Base-by-base conservation (phyloP, 2,329 filamentous ascomycete genomes). In the Fusarium armeniacum region DNA sequence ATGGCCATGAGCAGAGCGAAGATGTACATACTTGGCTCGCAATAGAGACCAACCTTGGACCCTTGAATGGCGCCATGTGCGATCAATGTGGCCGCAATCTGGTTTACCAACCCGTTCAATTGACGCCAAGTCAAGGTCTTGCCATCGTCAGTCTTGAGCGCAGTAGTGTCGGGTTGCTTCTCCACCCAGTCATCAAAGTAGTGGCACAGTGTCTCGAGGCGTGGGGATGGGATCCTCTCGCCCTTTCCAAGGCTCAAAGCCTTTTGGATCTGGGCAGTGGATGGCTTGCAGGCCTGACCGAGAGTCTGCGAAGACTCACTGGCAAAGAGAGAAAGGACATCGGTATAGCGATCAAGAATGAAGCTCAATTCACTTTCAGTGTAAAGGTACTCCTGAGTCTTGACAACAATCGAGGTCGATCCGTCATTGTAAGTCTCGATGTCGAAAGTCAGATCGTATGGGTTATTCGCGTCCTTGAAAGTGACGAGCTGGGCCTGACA, bases 311-410 rank as follows among this genome's bases (percentile, higher is more conserved):
- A 41, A 22, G 35, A 15, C 3, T 51, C 22, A 2, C 18, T 30
- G 22, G 6, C 15, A 16, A 58, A 44, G 3, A 44, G 47, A n/a
- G 2, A 20, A 0, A 58, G 30, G 2, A 16, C 15, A 3, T 36
- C 10, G 4, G 43, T 12, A 20, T 58, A 58, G 1, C 8, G 28
- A 2, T 58, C 47, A 8, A 58, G 30, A 24, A 58, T 18, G 12
- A 58, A 35, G 4, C 30, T 18, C 2, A 58, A 24, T 3, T 58
- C 55, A 18, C 47, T 44, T 1, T 53, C 7, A 15, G 55, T 53
- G 11, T 58, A 58, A 3, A 58, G 30, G 6, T 58, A 58, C 18
- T 58, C 30, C 4, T 58, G 55, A 2, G 55, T 53, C 22, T 58
- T 58, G 15, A 58, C 18, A 5, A n/a, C 22, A 8, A 58, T 22